Evolutionary conservation across 805 yeast genomes (phyloP), one percentile per base, ranked within the genome.

Genomic region (Kodamaea kaohsiungensis): DNA sequence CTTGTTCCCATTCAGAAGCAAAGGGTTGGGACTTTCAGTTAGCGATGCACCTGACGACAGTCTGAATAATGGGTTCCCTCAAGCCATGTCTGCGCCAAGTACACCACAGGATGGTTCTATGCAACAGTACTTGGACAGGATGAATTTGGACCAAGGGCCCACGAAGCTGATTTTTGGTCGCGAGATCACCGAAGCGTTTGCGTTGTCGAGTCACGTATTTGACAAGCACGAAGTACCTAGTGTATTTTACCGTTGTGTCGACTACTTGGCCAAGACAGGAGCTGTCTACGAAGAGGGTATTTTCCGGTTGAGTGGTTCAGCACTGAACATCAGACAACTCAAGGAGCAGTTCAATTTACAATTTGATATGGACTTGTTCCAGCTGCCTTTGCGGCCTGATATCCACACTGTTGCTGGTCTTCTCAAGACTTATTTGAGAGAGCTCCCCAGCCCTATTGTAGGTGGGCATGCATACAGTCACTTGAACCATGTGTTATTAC

Each of bases 261-360:
- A 83, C 53, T 89, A 80, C 59, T 75, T 93, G 49, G 78, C 79
- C 49, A 78, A 76, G 39, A 80, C 85, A 22, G 84, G 86, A 18
- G 96, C 96, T 0, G 75, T 86, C n/a, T 81, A 81, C 57, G 95
- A 90, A 67, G 96, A 91, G 64, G 99, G 99, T 9, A 82, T 93
- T 2, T 95, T 95, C 74, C 78, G 99, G 57, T 74, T 91, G 54
- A 89, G 92, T 69, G 98, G 98, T 3, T 89, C 96, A 38, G 88
- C 91, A 53, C 80, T 91, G 1, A 79, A 87, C 51, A 90, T 89
- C 40, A 83, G 86, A 58, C 81, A 77, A 42, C 77, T 89, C 55
- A 89, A 86, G 62, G 89, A 83, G 47, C 76, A 72, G 47, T 93
- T 88, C 73, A 89, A 91, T 65, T 75, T 67, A 10, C 76, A 80